These are phyloP conservation scores for Arabidopsis lyrata DNA, from an alignment of 441 rosid species.

Conservation along the genomic window DNA sequence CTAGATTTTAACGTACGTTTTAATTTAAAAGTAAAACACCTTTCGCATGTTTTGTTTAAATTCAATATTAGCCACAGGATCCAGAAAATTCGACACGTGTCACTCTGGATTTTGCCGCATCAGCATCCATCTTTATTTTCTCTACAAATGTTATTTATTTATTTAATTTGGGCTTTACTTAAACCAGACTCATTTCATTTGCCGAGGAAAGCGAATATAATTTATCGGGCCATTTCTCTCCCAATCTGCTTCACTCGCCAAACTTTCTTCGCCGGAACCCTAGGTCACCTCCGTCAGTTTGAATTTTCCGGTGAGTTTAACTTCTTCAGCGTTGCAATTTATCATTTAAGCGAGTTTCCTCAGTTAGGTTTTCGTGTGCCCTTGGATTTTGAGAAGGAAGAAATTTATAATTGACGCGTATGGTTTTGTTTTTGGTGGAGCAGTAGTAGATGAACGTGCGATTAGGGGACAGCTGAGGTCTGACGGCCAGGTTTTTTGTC, in stretches of 20 bases:
- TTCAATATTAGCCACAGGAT: slow-evolving; percentile 39
- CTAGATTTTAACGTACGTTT: slow-evolving; percentile 7
- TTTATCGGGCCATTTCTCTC: slow-evolving; percentile 21
- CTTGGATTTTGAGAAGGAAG: neutral
- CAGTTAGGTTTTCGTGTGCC: slow-evolving; percentile 25
- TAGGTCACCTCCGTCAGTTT: slow-evolving; percentile 28
- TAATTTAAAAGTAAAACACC: slow-evolving; percentile 3
- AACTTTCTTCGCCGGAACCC: slow-evolving; percentile 49
- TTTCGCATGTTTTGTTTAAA: slow-evolving; percentile 4
- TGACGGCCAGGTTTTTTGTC: slow-evolving; percentile 66
- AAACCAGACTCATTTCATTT: slow-evolving; percentile 31
- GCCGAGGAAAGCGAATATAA: slow-evolving; percentile 35
- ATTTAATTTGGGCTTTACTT: slow-evolving; percentile 24
- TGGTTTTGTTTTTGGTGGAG: slow-evolving; percentile 24
- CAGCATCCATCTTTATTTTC: neutral
- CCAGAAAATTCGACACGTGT: slow-evolving; percentile 19
- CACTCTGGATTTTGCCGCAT: slow-evolving; percentile 10
- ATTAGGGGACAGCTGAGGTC: slow-evolving; percentile 70
- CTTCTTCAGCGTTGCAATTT: slow-evolving; percentile 19
- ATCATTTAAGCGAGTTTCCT: neutral
- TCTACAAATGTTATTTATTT: slow-evolving; percentile 4
- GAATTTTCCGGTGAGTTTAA: slow-evolving; percentile 44
- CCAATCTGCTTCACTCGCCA: slow-evolving; percentile 43
- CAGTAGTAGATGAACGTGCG: slow-evolving; percentile 74
- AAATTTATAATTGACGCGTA: slow-evolving; percentile 24